Percentiles rank a stretch among this genome's conserved stretches.
These are phyloP conservation scores for Pittosporum tobira DNA, from an alignment of 129 eudicot genomes.

Conservation along the genomic window DNA sequence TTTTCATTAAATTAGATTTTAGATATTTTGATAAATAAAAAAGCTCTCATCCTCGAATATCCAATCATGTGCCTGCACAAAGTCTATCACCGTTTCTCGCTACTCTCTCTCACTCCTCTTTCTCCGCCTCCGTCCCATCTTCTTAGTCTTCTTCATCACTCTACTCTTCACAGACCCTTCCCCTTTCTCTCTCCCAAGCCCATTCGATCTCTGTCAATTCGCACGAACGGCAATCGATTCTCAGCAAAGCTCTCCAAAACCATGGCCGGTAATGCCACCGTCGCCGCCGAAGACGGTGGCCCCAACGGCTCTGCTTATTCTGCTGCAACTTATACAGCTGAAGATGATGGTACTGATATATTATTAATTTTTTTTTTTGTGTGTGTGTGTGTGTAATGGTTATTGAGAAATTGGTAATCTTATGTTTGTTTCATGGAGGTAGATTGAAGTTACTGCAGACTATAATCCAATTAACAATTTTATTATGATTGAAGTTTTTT, in stretches of 20 bases:
- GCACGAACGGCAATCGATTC: not conserved
- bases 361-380: too few species aligned
- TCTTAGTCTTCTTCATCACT: conserved; percentile 17
- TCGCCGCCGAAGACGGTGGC: conserved; percentile 36
- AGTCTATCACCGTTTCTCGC: conserved; percentile 71
- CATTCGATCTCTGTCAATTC: conserved; percentile 25
- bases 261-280: conserved; percentile 40
- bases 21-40: not conserved
- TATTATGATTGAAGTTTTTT: too few species aligned
- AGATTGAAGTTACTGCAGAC: too few species aligned
- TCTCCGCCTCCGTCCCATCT: conserved; percentile 8
- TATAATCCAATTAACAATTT: too few species aligned
- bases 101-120: conserved; percentile 27
- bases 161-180: conserved; percentile 17
- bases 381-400: not conserved
- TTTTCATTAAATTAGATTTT: too few species aligned
- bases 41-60: not conserved
- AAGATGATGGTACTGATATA: conserved; percentile 31
- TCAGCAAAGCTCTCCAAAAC: conserved; percentile 5
- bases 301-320: conserved; percentile 23
- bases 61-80: conserved; percentile 62
- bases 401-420: too few species aligned
- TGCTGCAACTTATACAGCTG: conserved; percentile 6
- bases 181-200: conserved; percentile 18
- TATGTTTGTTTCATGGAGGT: too few species aligned